These are phyloP conservation scores for Psilocybe cubensis DNA, from an alignment of 768 basidiomycete species.

Conservation along the genomic window DNA sequence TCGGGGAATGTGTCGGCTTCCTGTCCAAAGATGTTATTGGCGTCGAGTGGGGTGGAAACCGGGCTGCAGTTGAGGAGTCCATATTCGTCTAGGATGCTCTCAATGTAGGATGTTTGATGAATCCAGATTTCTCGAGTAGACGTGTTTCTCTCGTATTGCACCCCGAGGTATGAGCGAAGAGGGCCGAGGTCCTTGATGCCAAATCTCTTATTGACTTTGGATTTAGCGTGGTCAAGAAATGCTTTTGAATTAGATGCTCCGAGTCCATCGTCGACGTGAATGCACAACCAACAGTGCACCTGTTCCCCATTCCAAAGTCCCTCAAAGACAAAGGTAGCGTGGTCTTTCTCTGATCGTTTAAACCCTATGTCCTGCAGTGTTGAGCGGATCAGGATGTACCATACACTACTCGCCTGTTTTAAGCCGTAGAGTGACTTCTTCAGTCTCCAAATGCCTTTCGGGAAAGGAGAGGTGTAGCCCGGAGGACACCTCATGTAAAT, in stretches of 20 bases:
- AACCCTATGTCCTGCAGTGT: slow-evolving; percentile 18
- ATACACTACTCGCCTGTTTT: slow-evolving; percentile 20
- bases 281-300: slow-evolving; percentile 14
- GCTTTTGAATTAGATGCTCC: slow-evolving; percentile 9
- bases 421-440: slow-evolving; percentile 20
- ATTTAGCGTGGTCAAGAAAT: slow-evolving; percentile 15
- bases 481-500: slow-evolving; percentile 14
- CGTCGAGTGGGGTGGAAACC: slow-evolving; percentile 24
- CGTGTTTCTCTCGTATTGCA: slow-evolving; percentile 17
- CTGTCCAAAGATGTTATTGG: slow-evolving; percentile 28
- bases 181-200: slow-evolving; percentile 27
- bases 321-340: slow-evolving; percentile 16
- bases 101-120: slow-evolving; percentile 28
- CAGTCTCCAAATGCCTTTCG: slow-evolving; percentile 6
- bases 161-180: slow-evolving; percentile 24
- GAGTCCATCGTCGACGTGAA: slow-evolving; percentile 30
- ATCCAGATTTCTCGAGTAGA: slow-evolving; percentile 25
- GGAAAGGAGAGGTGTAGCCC: not conserved
- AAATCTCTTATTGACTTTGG: slow-evolving; percentile 12
- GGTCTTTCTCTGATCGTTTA: slow-evolving; percentile 19
- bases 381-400: slow-evolving; percentile 17
- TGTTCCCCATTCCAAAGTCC: not conserved
- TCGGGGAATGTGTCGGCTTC: slow-evolving; percentile 30
- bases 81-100: not conserved
- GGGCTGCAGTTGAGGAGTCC: not conserved